These are phyloP conservation scores for Nyctanthes arbortristis DNA, from an alignment of 257 asterid genomes.

Conservation along the genomic window DNA sequence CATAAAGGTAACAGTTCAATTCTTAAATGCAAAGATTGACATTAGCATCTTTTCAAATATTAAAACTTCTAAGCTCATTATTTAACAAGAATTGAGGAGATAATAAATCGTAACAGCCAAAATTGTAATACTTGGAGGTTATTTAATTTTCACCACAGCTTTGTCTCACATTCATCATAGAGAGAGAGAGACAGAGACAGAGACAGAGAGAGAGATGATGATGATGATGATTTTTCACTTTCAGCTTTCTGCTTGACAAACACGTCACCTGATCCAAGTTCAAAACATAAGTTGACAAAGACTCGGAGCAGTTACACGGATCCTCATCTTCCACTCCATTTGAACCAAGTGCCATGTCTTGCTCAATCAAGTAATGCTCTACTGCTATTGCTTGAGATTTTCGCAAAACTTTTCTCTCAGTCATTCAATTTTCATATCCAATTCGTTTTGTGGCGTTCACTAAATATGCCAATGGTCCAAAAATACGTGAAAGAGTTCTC, in stretches of 20 bases:
- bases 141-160: not conserved
- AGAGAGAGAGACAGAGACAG: not conserved
- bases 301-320: not conserved
- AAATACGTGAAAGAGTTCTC: not conserved
- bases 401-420: not conserved
- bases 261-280: not conserved
- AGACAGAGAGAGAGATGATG: not conserved
- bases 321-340: not conserved
- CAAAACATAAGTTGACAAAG: not conserved
- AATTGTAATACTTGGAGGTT: not conserved
- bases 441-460: not conserved
- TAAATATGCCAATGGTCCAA: not conserved
- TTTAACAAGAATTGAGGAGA: not conserved
- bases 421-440: not conserved
- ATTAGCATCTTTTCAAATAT: not conserved
- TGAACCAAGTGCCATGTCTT: not conserved
- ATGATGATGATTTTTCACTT: not conserved
- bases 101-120: not conserved
- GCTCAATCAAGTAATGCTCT: not conserved
- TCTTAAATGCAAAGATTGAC: not conserved
- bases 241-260: not conserved
- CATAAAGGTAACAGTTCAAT: not conserved
- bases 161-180: not conserved
- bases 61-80: not conserved
- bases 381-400: not conserved